phyloP scores from a whole-genome alignment of 441 rosid species.

The Corymbia citriodora region DNA sequence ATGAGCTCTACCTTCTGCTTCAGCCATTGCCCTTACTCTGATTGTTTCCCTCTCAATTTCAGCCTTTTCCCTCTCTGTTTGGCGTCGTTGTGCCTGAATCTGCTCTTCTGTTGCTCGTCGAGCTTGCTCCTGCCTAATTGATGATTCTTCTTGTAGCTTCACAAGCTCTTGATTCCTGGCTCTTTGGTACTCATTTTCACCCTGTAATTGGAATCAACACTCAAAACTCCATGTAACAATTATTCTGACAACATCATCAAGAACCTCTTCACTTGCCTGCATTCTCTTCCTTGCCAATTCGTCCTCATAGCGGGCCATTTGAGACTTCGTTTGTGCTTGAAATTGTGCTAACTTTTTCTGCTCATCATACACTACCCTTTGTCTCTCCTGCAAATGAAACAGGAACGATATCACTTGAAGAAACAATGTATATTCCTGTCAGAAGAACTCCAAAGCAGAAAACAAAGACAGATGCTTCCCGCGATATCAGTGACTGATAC shows the following conservation, averaged over 20 bases:
- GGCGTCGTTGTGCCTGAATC: constrained; percentile 88
- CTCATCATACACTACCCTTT: constrained; percentile 88
- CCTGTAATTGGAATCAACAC: constrained; percentile 35
- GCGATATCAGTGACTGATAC: background rate
- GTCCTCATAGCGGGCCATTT: constrained; percentile 92
- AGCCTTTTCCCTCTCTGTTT: constrained; percentile 95
- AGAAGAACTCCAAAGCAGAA: background rate
- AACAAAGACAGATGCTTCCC: background rate
- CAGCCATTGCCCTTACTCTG: constrained; percentile 86
- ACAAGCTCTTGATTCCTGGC: constrained; percentile 93
- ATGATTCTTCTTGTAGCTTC: constrained; percentile 87
- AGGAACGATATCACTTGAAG: background rate
- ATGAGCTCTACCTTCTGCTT: constrained; percentile 98
- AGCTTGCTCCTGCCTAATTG: constrained; percentile 90
- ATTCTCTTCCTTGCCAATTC: constrained; percentile 95
- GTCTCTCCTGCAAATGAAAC: constrained; percentile 64
- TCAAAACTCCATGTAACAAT: background rate
- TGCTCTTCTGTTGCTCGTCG: constrained; percentile 95
- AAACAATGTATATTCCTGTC: background rate
- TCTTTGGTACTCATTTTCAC: constrained; percentile 84
- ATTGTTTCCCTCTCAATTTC: constrained; percentile 98
- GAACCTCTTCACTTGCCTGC: constrained; percentile 58
- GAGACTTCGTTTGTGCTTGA: constrained; percentile 94
- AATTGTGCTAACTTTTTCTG: constrained; percentile 84
- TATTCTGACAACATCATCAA: background rate